Evolutionary conservation across 2,329 filamentous ascomycete genomes (phyloP).

Genomic region (Annulohypoxylon truncatum): DNA sequence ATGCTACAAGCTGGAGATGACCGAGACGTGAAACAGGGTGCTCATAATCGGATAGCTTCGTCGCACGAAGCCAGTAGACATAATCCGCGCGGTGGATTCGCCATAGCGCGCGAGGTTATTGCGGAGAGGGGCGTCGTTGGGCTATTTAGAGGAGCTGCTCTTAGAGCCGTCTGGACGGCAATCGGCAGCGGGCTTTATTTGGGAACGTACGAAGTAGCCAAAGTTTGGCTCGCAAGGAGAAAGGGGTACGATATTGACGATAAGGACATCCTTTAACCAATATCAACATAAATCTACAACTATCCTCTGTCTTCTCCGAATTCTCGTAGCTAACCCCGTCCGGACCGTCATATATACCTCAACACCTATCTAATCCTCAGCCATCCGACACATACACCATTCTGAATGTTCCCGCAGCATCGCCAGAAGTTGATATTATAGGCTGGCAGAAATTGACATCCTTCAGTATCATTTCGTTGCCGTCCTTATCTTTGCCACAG

Average conservation of each 20-base stretch:
- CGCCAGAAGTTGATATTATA: conserved; percentile 3
- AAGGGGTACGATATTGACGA: conserved; percentile 58
- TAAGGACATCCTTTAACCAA: conserved; percentile 38
- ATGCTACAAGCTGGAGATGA: conserved; percentile 75
- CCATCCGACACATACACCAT: conserved; percentile 34
- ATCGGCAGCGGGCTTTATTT: conserved; percentile 86
- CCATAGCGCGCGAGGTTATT: conserved; percentile 74
- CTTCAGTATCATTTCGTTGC: conserved; percentile 25
- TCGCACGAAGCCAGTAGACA: conserved; percentile 44
- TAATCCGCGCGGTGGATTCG: conserved; percentile 57
- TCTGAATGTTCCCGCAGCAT: conserved; percentile 17
- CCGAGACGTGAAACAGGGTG: conserved; percentile 45
- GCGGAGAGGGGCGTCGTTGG: conserved; percentile 75
- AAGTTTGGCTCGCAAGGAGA: conserved; percentile 67
- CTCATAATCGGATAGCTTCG: conserved; percentile 40
- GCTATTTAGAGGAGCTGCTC: conserved; percentile 78
- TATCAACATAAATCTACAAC: background rate
- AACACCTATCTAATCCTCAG: background rate
- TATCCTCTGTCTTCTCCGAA: background rate
- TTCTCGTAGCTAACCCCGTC: background rate
- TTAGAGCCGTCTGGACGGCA: conserved; percentile 84
- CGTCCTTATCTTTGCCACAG: conserved; percentile 30
- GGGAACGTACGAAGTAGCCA: conserved; percentile 85
- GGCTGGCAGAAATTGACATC: conserved; percentile 32
- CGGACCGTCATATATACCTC: background rate